Evolutionary conservation across 495 filamentous ascomycete species (phyloP), one percentile per base, ranked within the genome.

Genomic region (Penicillium flavigenum): DNA sequence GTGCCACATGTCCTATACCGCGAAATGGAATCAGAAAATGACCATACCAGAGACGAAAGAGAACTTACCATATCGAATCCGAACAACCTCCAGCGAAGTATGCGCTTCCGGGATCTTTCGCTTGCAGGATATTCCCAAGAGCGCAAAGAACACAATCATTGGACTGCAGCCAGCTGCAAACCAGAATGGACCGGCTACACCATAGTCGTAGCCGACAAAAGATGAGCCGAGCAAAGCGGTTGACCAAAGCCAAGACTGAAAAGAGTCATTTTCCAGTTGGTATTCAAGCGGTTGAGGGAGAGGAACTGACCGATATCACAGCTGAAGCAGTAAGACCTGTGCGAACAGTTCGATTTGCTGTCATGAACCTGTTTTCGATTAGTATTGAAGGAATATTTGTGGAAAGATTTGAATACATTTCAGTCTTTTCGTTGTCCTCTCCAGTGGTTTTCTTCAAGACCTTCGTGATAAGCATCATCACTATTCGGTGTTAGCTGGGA

Each of bases 91-190:
- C 1, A 79, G 63, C 19, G 74, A 73, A 3, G 77, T 80, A 60
- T 78, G 74, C 5, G 76, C 76, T 42, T 73, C 69, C 1, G 75
- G 75, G 11, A 76, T 74, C 56, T 74, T 76, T n/a, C 64, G 57
- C 54, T 81, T 81, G 57, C 76, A 69, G 17, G 75, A 72, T 24
- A 79, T 73, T n/a, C 75, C 77, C 19, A 78, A 62, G 2, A 77
- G 57, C 1, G 77, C 74, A 41, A 81, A 81, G 42, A 79, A 68
- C 19, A 77, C 66, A 52, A 79, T 78, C 70, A 79, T 78, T 0
- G 68, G 69, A 34, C 75, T 77, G 17, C 70, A 76, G 16, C 74
- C 71, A 22, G 74, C 73, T 34, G 70, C 76, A 51, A 77, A 78
- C 73, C 76, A 79, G 45, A 79, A 73, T 0, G 72, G 69, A 0